Base-by-base conservation (phyloP, 1,284 basidiomycete species). In the Rhodotorula sp. region DNA sequence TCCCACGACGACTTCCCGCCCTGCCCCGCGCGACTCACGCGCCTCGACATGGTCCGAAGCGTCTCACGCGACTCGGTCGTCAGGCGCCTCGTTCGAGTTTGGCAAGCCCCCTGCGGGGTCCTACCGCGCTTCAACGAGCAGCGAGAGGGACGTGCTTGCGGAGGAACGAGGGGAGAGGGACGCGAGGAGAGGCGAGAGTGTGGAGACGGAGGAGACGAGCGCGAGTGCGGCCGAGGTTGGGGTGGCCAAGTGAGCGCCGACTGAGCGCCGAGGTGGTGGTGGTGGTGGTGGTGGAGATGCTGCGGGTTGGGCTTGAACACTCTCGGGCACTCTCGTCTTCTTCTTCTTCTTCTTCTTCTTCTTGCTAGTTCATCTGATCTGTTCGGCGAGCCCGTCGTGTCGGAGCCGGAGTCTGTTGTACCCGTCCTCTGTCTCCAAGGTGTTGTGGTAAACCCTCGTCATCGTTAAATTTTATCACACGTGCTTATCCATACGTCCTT, bases 1-100 rank as follows among this genome's bases (percentile, higher is more conserved):
- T 24, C 48, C 13, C 59, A 78, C 81, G 0, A 56, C 68, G 15
- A 57, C 67, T 30, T 82, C 81, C 62, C 78, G 76, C 13, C 32
- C 66, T 11, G 70, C 78, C 32, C 75, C 80, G 17, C 65, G 81
- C 8, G 78, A 22, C 6, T 56, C 55, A 8, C 55, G 55, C 36
- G 36, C 81, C 0, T 32, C 57, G 10, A 64, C 66, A 8, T 57
- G 54, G 53, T 56, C 53, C 46, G 62, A 55, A 7, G 30, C 15
- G 1, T 54, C 51, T 10, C 55, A 64, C 34, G 52, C 58, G 64
- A 67, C 65, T 17, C 29, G 29, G 15, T 49, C 48, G 32, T 61
- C 59, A 7, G 60, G 59, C 24, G 60, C 51, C 19, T 54, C 49
- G 27, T 67, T 62, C 39, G 54, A 57, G 15, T 62, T 66, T 22